Evolutionary conservation across 306 rosid species (phyloP), one percentile per base, ranked within the genome.

Genomic region (Dalbergia cochinchinensis): DNA sequence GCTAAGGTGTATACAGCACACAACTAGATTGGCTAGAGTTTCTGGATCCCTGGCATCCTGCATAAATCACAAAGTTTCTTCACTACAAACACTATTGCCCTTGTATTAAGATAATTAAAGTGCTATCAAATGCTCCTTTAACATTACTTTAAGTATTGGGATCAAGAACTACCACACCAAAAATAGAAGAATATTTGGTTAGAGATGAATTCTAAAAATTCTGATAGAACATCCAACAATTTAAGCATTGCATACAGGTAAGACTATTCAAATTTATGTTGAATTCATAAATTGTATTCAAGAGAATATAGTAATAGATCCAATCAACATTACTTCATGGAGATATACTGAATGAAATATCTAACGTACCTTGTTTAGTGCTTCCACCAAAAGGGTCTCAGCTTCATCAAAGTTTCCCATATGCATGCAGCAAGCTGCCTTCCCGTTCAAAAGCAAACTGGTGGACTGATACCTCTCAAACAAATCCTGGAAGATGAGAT

Each of bases 11-110:
- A 96, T 98, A 86, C 88, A 89, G 85, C 98, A 93, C n/a, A 96
- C 97, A 74, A 93, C 91, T 22, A 93, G 84, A 84, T 96, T 96
- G 83, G 99, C 99, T 14, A 96, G 85, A 69, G 98, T 93, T 93
- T 96, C 99, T 33, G 99, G 99, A 84, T 96, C 99, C 87, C 91
- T 93, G 45, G 99, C 98, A 86, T 96, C 98, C 99, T 96, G 93
- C 51, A 79, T 34, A 80, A 69, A 22, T 84, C 64, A 61, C 35
- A 55, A 86, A 86, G 6, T 20, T 55, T 44, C 48, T 33, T 86
- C 48, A 80, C 37, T 8, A 73, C 64, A 48, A 37, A 44, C 65
- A 22, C 44, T 77, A 62, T 47, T n/a, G 19, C 10, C 3, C 4
- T 18, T 39, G 39, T 65, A 55, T 51, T 45, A 63, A 53, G 18